Evolutionary conservation across 371 early-diverging fungal species (phyloP).

Genomic region (Dinochytrium kinnereticum): DNA sequence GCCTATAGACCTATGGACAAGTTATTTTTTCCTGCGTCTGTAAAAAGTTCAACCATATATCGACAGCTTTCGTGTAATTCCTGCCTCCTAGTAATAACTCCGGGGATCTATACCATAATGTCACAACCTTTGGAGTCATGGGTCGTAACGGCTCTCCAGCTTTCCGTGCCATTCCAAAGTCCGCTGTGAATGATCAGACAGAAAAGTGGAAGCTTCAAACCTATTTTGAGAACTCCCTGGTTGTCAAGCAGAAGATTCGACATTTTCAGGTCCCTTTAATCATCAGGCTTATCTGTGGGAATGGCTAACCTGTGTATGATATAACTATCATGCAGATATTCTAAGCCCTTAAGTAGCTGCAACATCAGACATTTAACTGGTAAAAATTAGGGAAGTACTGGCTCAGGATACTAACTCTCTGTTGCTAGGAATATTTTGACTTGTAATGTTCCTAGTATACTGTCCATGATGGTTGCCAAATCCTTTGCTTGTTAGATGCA

Average conservation of each 20-base stretch:
- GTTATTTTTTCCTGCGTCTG: too few relatives aligned
- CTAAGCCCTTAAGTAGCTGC: slow-evolving; percentile 72
- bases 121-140: slow-evolving; percentile 94
- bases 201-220: slow-evolving; percentile 41
- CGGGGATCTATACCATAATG: slow-evolving; percentile 95
- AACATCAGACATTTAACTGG: slow-evolving; percentile 79
- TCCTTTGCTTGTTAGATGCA: slow-evolving; percentile 24
- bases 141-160: slow-evolving; percentile 68
- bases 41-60: slow-evolving; percentile 47
- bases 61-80: slow-evolving; percentile 82
- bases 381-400: neutral
- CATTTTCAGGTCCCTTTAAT: slow-evolving; percentile 81
- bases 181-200: slow-evolving; percentile 57
- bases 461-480: slow-evolving; percentile 47
- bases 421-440: slow-evolving; percentile 17
- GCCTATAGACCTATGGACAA: slow-evolving; percentile 58
- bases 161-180: slow-evolving; percentile 88
- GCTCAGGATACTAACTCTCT: slow-evolving; percentile 27
- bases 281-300: neutral
- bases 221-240: slow-evolving; percentile 79
- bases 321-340: slow-evolving; percentile 76
- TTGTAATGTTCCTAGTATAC: slow-evolving; percentile 23
- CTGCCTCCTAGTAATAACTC: slow-evolving; percentile 84
- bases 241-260: slow-evolving; percentile 80
- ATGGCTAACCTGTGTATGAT: slow-evolving; percentile 72